Percentiles rank a stretch among this genome's conserved stretches.
Evolutionary conservation across 2,329 filamentous ascomycete species (phyloP).

Genomic region (Diaporthe humulicola): DNA sequence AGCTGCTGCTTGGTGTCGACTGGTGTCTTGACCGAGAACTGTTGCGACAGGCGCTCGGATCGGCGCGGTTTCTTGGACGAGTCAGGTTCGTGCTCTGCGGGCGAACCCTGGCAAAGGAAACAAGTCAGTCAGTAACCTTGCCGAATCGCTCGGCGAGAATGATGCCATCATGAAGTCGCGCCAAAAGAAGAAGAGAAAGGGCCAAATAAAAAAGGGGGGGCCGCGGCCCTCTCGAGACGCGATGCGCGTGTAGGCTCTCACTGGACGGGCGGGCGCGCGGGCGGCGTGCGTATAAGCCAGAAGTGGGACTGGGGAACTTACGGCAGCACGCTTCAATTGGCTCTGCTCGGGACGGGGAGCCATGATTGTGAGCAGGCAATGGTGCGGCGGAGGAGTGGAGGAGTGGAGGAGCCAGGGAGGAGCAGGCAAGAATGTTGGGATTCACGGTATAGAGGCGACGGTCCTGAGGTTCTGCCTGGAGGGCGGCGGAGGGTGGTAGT

Average conservation of each 20-base stretch:
- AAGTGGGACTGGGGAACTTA: constrained; percentile 42
- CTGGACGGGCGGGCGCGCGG: neutral
- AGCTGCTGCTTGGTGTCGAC: constrained; percentile 76
- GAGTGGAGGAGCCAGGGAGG: constrained; percentile 22
- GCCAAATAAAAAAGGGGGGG: too few relatives aligned
- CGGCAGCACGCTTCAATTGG: constrained; percentile 48
- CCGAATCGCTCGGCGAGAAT: neutral
- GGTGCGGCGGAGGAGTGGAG: constrained; percentile 1
- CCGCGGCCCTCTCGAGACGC: neutral
- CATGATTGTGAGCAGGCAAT: constrained; percentile 38
- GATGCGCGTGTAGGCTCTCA: neutral
- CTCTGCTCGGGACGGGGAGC: constrained; percentile 46
- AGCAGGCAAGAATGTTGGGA: constrained; percentile 22
- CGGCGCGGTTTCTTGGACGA: constrained; percentile 86
- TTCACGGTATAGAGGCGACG: constrained; percentile 20
- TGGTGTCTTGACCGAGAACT: constrained; percentile 65
- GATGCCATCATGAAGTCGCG: neutral
- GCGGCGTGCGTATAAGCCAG: constrained; percentile 19
- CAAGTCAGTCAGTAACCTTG: constrained; percentile 45
- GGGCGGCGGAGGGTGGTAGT: neutral
- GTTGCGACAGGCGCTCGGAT: constrained; percentile 77
- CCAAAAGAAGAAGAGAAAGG: neutral
- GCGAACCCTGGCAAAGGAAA: constrained; percentile 68
- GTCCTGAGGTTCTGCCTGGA: constrained; percentile 29
- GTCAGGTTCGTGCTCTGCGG: constrained; percentile 71